Evolutionary conservation across 2,329 filamentous ascomycete species (phyloP), one percentile per base, ranked within the genome.

Genomic region (Beauveria australis): DNA sequence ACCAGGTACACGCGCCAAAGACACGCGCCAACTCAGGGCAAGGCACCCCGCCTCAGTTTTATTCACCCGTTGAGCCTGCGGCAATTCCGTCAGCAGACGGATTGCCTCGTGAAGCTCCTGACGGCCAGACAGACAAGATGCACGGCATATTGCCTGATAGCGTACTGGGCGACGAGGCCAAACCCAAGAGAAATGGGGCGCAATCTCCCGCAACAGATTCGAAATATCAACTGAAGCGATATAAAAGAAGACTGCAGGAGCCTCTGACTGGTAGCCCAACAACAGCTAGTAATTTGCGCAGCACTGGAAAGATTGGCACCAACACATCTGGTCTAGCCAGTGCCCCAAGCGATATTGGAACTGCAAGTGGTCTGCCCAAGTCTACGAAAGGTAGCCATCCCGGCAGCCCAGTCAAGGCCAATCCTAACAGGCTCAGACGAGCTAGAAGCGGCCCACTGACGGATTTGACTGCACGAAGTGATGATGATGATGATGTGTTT

Each of bases 361-460:
- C 4, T 2, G 24, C 5, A 26, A 40, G 68, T 71, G 40, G 28
- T 14, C 18, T 53, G 5, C 18, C 58, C 18, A 53, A 53, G 43
- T 16, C 5, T 28, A 2, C 10, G 30, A 54, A 54, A 47, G 22
- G 28, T 2, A 46, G 6, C 24, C 30, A 43, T 16, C 37, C 40
- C 16, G 12, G 16, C 28, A 53, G 40, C 28, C 58, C 58, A 22
- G 28, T 47, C 43, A 48, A 60, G 19, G 12, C 14, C 16, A 41
- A 41, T 46, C 46, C 53, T 9, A 51, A 10, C n/a, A 61, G 47
- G 46, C 44, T 53, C 12, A 44, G 19, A 52, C 53, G 40, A 47
- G 10, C 59, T 9, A 61, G 40, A 37, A 56, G 46, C 26, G 59
- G 59, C 22, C 59, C 59, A 3, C 37, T 61, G 28, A 46, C 46